Evolutionary conservation across 1,284 basidiomycete species (phyloP).

Genomic region (Microbotryum intermedium): DNA sequence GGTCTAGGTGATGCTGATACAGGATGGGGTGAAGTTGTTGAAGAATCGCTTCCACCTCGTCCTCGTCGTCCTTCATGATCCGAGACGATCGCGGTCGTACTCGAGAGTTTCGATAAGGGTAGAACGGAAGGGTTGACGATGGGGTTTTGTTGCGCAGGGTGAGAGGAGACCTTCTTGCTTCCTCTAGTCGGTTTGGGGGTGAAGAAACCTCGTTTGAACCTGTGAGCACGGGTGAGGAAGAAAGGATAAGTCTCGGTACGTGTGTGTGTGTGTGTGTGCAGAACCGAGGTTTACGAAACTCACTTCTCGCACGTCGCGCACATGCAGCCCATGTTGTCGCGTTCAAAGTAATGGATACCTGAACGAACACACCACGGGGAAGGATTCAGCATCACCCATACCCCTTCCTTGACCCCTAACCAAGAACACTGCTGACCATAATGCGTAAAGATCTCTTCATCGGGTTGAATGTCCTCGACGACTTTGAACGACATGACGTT

Average conservation of each 20-base stretch:
- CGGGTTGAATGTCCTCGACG: conserved; percentile 64
- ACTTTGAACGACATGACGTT: conserved; percentile 81
- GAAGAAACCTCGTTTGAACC: conserved; percentile 21
- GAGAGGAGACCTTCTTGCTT: not conserved
- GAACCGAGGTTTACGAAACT: conserved; percentile 24
- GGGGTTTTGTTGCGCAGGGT: not conserved
- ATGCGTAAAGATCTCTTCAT: conserved; percentile 48
- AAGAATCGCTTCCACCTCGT: not conserved
- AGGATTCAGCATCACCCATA: conserved; percentile 41
- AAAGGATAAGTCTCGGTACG: not conserved
- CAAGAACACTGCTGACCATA: conserved; percentile 34
- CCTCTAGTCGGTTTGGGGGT: not conserved
- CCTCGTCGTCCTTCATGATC: conserved; percentile 11
- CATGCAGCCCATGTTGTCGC: conserved; percentile 74
- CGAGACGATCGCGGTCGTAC: not conserved
- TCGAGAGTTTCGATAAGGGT: conserved; percentile 6
- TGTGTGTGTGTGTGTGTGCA: no score
- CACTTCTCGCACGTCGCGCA: conserved; percentile 79
- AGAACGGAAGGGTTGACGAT: not conserved
- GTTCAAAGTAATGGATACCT: conserved; percentile 56
- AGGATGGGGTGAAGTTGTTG: not conserved
- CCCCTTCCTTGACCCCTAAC: conserved; percentile 58
- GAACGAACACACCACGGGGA: not conserved
- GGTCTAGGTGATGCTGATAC: not conserved
- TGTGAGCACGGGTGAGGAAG: not conserved